phyloP scores from a whole-genome alignment of 2,329 filamentous ascomycete genomes.

The Stagonosporopsis chrysanthemi region DNA sequence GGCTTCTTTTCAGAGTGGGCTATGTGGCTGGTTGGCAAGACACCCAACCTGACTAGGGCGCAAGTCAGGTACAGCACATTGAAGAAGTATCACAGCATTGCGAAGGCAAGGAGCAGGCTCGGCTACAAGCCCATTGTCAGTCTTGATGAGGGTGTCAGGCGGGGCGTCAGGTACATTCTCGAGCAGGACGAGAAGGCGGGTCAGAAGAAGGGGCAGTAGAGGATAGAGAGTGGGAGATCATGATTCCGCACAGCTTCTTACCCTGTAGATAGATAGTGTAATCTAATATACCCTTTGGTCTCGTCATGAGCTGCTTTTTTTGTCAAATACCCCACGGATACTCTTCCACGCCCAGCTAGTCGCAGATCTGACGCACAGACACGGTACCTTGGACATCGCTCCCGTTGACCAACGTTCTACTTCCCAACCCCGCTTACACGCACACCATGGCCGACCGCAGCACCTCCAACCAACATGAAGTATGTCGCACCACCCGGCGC shows the following conservation, averaged over 20 bases:
- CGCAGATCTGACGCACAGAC: conserved; percentile 10
- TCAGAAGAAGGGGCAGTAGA: conserved; percentile 48
- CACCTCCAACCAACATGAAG: conserved; percentile 31
- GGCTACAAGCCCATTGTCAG: conserved; percentile 73
- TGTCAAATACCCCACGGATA: background rate
- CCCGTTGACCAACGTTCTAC: conserved; percentile 5
- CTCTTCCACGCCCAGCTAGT: conserved; percentile 10
- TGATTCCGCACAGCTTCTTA: background rate
- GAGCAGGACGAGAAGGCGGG: conserved; percentile 40
- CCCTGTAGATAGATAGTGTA: conserved; percentile 24
- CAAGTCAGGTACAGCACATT: conserved; percentile 72
- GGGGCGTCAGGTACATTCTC: conserved; percentile 54
- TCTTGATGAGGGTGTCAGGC: conserved; percentile 67
- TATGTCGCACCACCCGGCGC: conserved; percentile 39
- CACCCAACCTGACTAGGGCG: conserved; percentile 55
- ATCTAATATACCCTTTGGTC: conserved; percentile 20
- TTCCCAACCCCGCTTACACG: conserved; percentile 18
- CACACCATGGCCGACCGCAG: conserved; percentile 31
- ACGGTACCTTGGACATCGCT: conserved; percentile 11
- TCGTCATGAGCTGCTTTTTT: background rate
- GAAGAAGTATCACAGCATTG: conserved; percentile 79
- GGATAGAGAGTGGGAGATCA: background rate
- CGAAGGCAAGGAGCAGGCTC: conserved; percentile 74
- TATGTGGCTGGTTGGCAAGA: conserved; percentile 55
- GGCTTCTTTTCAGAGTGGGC: conserved; percentile 55